Conservation (phyloP, 2,329 filamentous ascomycete species). For the Stachybotrys elegans region DNA sequence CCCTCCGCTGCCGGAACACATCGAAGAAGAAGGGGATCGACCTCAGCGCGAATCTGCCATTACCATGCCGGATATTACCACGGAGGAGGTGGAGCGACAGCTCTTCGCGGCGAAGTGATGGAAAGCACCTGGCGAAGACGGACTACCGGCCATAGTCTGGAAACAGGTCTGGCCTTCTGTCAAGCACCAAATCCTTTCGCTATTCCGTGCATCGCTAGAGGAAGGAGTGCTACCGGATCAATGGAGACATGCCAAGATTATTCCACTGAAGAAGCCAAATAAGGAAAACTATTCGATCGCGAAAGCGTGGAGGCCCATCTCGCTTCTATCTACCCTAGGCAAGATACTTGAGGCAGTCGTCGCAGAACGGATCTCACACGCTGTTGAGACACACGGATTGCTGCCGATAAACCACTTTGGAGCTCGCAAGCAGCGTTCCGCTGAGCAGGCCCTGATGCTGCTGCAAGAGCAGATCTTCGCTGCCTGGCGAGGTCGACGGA, state of each 20-base stretch:
- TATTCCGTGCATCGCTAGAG: constrained; percentile 7
- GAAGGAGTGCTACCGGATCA: constrained; percentile 7
- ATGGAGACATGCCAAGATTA: constrained; percentile 16
- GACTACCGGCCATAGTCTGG: constrained; percentile 5
- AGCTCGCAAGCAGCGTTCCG: constrained; percentile 7
- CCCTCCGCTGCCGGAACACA: constrained; percentile 11
- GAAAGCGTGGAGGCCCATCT: constrained; percentile 20
- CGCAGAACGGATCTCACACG: constrained; percentile 10
- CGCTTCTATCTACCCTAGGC: constrained; percentile 17
- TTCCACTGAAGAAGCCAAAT: constrained; percentile 19
- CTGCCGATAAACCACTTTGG: constrained; percentile 9
- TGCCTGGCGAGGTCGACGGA: constrained; percentile 4
- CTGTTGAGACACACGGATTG: constrained; percentile 5
- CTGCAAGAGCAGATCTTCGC: constrained; percentile 7
- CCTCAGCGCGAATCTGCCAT: constrained; percentile 10
- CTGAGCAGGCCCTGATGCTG: constrained; percentile 7
- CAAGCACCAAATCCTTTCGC: constrained; percentile 1
- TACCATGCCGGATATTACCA: constrained; percentile 10
- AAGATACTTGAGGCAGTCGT: constrained; percentile 11
- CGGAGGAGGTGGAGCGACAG: constrained; percentile 13
- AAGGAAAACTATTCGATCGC: constrained; percentile 19
- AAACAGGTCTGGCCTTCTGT: constrained; percentile 5
- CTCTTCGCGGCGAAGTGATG: constrained; percentile 12
- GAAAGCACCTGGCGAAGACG: constrained; percentile 8
- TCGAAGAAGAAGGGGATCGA: constrained; percentile 14